Evolutionary conservation across 495 filamentous ascomycete species (phyloP).

Genomic region (Penicillium odoratum): DNA sequence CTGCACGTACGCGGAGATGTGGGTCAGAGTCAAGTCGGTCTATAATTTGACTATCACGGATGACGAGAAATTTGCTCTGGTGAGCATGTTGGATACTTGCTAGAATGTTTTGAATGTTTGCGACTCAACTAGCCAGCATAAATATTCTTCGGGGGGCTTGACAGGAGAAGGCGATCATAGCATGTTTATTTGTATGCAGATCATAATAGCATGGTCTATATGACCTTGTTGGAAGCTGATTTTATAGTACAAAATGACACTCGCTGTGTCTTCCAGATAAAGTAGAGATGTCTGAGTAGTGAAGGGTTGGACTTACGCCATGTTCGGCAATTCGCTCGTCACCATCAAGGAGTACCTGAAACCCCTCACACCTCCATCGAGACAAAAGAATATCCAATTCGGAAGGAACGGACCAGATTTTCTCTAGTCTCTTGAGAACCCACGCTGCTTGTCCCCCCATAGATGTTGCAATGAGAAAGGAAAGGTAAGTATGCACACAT

Average conservation of each 20-base stretch:
- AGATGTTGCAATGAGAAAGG: neutral
- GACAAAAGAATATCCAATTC: neutral
- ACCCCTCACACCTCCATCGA: conserved; percentile 1
- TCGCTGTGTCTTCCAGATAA: too few species aligned
- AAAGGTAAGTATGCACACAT: neutral
- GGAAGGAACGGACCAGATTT: conserved; percentile 3
- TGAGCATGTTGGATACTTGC: conserved; percentile 65
- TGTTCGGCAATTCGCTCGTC: neutral
- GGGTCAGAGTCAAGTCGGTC: conserved; percentile 66
- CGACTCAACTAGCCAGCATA: too few species aligned
- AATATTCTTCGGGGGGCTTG: too few species aligned
- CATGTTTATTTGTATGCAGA: too few species aligned
- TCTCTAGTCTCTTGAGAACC: conserved; percentile 9
- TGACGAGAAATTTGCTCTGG: conserved; percentile 63
- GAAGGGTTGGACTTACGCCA: neutral
- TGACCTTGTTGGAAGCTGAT: too few species aligned
- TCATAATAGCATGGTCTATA: too few species aligned
- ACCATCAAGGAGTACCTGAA: conserved; percentile 13
- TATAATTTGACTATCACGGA: conserved; percentile 59
- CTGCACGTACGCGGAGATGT: conserved; percentile 73
- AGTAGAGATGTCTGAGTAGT: too few species aligned
- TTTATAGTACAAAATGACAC: neutral
- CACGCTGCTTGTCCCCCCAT: conserved; percentile 13
- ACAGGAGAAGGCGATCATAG: too few species aligned
- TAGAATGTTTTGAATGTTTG: conserved; percentile 21